phyloP scores from a whole-genome alignment of 1,139 yeast species.

The Pichia sp. region DNA sequence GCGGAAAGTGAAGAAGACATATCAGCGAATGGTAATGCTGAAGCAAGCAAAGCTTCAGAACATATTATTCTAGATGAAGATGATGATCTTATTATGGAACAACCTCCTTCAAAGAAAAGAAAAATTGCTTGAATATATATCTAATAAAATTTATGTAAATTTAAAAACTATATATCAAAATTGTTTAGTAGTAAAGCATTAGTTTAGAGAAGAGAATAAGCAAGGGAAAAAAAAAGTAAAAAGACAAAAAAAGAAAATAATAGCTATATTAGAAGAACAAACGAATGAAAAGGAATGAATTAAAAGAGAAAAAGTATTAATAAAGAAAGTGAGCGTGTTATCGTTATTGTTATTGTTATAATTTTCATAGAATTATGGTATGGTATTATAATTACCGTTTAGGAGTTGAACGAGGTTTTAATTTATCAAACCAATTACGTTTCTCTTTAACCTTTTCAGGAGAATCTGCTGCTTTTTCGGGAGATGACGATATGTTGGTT shows the following conservation, averaged over 20 bases:
- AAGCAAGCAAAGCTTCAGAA: neutral
- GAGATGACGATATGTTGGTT: neutral
- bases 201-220: neutral
- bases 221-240: too few species aligned
- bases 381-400: constrained; percentile 4
- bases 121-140: neutral
- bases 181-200: neutral
- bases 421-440: constrained; percentile 31
- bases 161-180: neutral
- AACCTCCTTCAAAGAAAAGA: constrained; percentile 5
- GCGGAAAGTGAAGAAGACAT: neutral
- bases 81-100: neutral
- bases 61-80: neutral
- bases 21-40: constrained; percentile 1
- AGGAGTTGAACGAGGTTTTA: constrained; percentile 31
- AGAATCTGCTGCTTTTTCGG: neutral
- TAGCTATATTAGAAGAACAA: neutral
- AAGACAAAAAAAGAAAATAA: neutral
- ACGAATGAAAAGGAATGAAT: neutral
- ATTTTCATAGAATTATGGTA: too few species aligned
- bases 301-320: neutral
- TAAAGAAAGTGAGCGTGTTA: too few species aligned
- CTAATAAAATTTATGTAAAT: neutral
- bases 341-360: too few species aligned
- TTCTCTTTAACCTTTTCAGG: constrained; percentile 16